Evolutionary conservation across 345 rosid species (phyloP), one percentile per base, ranked within the genome.

Genomic region (Trapa bicornis): DNA sequence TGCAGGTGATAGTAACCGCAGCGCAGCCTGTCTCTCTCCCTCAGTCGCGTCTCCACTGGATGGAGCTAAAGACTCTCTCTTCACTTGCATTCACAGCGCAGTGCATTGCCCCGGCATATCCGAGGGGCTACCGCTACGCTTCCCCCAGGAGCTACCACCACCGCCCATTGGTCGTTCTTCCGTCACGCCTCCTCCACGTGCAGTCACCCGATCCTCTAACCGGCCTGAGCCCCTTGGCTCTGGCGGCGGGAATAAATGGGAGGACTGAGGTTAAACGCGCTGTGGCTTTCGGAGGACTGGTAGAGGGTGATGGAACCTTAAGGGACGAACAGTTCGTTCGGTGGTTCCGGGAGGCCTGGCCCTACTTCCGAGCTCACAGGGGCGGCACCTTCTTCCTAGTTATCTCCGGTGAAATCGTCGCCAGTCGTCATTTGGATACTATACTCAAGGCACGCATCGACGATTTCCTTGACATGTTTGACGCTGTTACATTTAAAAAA

Each of bases 341-440:
- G 80, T 88, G 97, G 97, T 94, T 94, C 65, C 88, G 92, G 39
- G 99, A 91, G 80, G 97, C 97, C 1, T 94, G 99, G 97, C 99
- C 97, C 12, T 91, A 94, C 81, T 75, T 94, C 10, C 86, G 95
- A 86, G 99, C 95, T 1, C 88, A 91, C 73, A 76, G 98, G 53
- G 91, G 91, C 8, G 75, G 85, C 37, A 86, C 91, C 53, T 92
- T 88, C 68, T 89, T 89, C 37, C 87, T 85, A 43, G 79, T 88
- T 68, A 76, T 92, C 66, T 85, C 92, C 66, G 91, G 89, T 13
- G 96, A 84, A 71, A 81, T 88, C 64, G 82, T 85, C n/a, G 64
- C 80, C 17, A 79, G 93, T 71, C 79, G 81, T 14, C 78, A 50
- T 64, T 82, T 87, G 74, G 96, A 88, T 67, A 65, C 85, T n/a